Percentiles rank a stretch among this genome's conserved stretches.
Conservation (phyloP, 2,329 filamentous ascomycete species). For the Colletotrichum sp. region DNA sequence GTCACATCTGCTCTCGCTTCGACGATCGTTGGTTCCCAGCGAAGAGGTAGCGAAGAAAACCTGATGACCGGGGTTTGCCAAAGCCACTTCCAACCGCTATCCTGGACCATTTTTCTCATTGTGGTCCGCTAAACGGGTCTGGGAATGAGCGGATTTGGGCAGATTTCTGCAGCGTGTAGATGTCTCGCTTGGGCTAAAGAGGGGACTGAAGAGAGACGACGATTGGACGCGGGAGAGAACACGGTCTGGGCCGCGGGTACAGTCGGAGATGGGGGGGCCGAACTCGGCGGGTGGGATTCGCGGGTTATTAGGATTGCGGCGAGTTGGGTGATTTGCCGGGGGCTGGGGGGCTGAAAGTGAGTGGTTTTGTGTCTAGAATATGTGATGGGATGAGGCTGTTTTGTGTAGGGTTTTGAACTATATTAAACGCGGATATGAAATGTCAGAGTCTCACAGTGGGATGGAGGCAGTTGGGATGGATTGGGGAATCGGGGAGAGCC, state of each 20-base stretch:
- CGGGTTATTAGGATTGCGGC: not conserved
- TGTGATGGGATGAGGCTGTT: not conserved
- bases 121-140: not conserved
- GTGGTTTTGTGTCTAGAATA: not conserved
- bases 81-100: not conserved
- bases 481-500: not conserved
- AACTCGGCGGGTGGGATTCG: not conserved
- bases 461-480: not conserved
- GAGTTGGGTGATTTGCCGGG: not conserved
- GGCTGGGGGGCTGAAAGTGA: not conserved
- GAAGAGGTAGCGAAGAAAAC: not conserved
- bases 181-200: not conserved
- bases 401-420: not conserved
- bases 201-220: not conserved
- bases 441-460: not conserved
- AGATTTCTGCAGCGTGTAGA: not conserved
- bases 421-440: not conserved
- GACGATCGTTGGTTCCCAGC: not conserved
- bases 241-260: not conserved
- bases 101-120: not conserved
- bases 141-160: not conserved
- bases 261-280: not conserved
- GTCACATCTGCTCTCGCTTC: conserved; percentile 26
- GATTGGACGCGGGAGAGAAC: not conserved
- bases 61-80: not conserved